phyloP scores from a whole-genome alignment of 305 asterid species.

The Fraxinus dipetala region DNA sequence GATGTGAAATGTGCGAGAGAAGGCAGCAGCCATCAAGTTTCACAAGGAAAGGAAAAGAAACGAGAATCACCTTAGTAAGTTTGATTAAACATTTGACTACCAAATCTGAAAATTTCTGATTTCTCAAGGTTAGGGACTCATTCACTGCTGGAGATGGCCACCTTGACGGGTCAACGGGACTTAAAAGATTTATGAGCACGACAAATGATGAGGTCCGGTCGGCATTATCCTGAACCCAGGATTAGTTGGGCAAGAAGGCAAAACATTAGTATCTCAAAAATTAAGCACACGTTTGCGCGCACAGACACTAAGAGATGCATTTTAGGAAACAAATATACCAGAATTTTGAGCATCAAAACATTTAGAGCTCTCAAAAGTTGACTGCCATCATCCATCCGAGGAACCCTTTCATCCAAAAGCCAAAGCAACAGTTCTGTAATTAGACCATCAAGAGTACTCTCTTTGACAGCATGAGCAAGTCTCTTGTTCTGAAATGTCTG shows the following conservation, averaged over 20 bases:
- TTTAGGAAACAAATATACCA: slow-evolving; percentile 44
- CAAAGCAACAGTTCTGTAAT: slow-evolving; percentile 93
- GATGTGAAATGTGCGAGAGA: neutral
- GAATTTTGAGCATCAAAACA: slow-evolving; percentile 94
- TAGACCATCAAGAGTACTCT: slow-evolving; percentile 82
- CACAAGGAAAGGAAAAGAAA: neutral
- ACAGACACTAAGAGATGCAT: neutral
- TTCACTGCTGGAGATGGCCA: slow-evolving; percentile 95
- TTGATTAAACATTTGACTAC: slow-evolving; percentile 97
- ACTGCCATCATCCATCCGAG: slow-evolving; percentile 98
- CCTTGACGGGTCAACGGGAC: slow-evolving; percentile 94
- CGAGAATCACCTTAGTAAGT: slow-evolving; percentile 76
- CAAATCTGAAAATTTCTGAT: slow-evolving; percentile 95
- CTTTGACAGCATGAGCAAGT: slow-evolving; percentile 88
- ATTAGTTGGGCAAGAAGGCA: slow-evolving; percentile 26
- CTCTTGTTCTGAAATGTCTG: slow-evolving; percentile 95
- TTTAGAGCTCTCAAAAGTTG: slow-evolving; percentile 97
- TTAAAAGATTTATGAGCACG: slow-evolving; percentile 88
- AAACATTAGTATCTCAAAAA: slow-evolving; percentile 11
- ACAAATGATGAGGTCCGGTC: slow-evolving; percentile 92
- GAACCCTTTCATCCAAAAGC: slow-evolving; percentile 99
- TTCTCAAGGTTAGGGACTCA: slow-evolving; percentile 68
- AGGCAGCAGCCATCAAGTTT: neutral
- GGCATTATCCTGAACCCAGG: slow-evolving; percentile 75
- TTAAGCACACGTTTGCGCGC: neutral